Evolutionary conservation across 78 protist genomes (phyloP).

Genomic region (Mastigamoeba balamuthi): DNA sequence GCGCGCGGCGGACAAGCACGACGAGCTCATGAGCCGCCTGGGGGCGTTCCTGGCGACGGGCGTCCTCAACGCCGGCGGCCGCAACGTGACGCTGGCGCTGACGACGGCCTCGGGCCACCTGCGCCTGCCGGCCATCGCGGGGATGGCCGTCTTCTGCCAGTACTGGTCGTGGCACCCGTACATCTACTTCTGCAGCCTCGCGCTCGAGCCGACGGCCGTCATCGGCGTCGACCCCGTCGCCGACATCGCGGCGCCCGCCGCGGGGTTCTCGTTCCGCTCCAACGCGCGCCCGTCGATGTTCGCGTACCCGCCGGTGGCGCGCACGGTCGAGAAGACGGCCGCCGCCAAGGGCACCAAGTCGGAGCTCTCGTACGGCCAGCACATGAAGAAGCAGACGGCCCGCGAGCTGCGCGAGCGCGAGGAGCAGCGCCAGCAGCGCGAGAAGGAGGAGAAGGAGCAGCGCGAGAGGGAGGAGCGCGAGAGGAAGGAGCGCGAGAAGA

Average conservation of each 20-base stretch:
- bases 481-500: constrained; percentile 42
- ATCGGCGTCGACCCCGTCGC: constrained; percentile 73
- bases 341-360: constrained; percentile 50
- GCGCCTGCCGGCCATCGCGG: constrained; percentile 51
- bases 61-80: constrained; percentile 95
- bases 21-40: constrained; percentile 75
- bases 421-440: constrained; percentile 9
- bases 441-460: constrained; percentile 23
- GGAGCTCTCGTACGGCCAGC: constrained; percentile 42
- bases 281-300: constrained; percentile 61
- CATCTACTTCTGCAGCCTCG: constrained; percentile 75
- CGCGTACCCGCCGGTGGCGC: constrained; percentile 79
- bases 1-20: constrained; percentile 71
- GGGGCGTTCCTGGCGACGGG: constrained; percentile 98
- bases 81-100: constrained; percentile 80
- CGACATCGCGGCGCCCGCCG: not conserved
- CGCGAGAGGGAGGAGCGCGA: constrained; percentile 31
- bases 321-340: constrained; percentile 1
- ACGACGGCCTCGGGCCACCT: constrained; percentile 55
- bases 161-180: constrained; percentile 98
- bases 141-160: constrained; percentile 84
- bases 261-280: constrained; percentile 24
- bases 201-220: constrained; percentile 90
- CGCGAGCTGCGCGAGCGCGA: constrained; percentile 5
- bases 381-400: constrained; percentile 3